Conservation (phyloP, 495 filamentous ascomycete genomes). For the Xylaria flabelliformis region DNA sequence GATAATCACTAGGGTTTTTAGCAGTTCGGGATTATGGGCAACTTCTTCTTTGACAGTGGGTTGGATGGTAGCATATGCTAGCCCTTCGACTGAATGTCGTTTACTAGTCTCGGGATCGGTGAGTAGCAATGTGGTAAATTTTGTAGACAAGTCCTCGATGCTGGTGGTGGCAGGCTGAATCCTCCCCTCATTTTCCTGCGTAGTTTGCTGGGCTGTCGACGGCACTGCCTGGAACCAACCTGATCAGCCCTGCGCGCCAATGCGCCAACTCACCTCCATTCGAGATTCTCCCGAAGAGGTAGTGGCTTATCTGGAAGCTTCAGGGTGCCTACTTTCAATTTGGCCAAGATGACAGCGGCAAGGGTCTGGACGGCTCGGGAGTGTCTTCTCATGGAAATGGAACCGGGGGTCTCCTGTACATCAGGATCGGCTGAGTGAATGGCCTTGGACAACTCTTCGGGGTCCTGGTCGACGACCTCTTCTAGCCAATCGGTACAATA, state of each 20-base stretch:
- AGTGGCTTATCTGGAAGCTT: conserved; percentile 31
- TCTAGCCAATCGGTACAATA: conserved; percentile 85
- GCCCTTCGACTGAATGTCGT: conserved; percentile 82
- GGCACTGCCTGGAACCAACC: conserved; percentile 58
- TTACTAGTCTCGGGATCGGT: conserved; percentile 61
- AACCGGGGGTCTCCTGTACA: conserved; percentile 45
- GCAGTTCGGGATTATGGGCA: conserved; percentile 66
- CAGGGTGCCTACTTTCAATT: conserved; percentile 64
- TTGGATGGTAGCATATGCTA: conserved; percentile 87
- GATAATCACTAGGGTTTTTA: conserved; percentile 68
- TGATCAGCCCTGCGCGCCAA: conserved; percentile 50
- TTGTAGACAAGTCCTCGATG: conserved; percentile 74
- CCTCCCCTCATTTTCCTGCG: conserved; percentile 50
- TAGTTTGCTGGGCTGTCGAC: conserved; percentile 42
- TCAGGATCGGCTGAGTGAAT: conserved; percentile 48
- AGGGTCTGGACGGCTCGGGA: conserved; percentile 61
- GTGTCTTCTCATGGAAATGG: conserved; percentile 56
- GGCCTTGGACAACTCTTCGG: conserved; percentile 63
- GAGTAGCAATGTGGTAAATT: conserved; percentile 79
- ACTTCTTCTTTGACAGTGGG: conserved; percentile 83
- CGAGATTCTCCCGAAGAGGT: conserved; percentile 32
- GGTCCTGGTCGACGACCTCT: conserved; percentile 72
- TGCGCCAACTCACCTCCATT: conserved; percentile 30
- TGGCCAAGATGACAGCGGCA: conserved; percentile 86
- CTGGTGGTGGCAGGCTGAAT: conserved; percentile 59